Conservation (phyloP, 148 eudicot genomes). For the Chenopodium formosanum region DNA sequence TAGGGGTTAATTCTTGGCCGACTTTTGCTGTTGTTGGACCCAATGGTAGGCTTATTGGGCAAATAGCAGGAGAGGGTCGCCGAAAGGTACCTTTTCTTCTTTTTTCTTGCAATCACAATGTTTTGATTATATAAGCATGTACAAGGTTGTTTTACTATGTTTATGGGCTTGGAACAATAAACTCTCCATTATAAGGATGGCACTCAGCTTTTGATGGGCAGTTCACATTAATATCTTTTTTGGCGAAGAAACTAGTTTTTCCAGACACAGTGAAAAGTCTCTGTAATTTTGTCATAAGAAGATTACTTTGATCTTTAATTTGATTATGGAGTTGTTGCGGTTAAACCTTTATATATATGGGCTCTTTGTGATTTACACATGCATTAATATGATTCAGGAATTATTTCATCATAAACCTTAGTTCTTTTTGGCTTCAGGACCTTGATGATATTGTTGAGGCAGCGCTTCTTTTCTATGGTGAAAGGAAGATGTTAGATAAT, state of each 20-base stretch:
- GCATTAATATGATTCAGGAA: not conserved
- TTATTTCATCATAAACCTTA: not conserved
- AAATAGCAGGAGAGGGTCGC: constrained; percentile 89
- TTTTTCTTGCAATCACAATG: constrained; percentile 2
- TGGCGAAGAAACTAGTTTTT: not conserved
- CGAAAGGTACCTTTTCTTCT: constrained; percentile 61
- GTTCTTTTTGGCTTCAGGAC: constrained; percentile 49
- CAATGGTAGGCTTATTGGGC: constrained; percentile 81
- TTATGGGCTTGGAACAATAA: not conserved
- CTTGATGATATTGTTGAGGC: constrained; percentile 90
- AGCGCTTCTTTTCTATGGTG: constrained; percentile 75
- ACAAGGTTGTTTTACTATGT: not conserved
- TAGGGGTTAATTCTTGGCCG: constrained; percentile 96
- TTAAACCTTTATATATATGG: not conserved
- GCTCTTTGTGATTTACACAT: too few relatives aligned
- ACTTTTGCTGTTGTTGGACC: constrained; percentile 89
- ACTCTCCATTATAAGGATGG: too few relatives aligned
- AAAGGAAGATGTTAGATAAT: constrained; percentile 57
- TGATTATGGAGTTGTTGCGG: not conserved
- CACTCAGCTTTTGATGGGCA: too few relatives aligned
- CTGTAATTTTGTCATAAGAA: not conserved
- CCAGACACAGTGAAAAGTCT: not conserved
- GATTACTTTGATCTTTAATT: not conserved
- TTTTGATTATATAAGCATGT: not conserved
- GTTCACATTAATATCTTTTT: not conserved